Evolutionary conservation across 176 grass and related monocot genomes (phyloP).

Genomic region (Alopecurus myosuroides): DNA sequence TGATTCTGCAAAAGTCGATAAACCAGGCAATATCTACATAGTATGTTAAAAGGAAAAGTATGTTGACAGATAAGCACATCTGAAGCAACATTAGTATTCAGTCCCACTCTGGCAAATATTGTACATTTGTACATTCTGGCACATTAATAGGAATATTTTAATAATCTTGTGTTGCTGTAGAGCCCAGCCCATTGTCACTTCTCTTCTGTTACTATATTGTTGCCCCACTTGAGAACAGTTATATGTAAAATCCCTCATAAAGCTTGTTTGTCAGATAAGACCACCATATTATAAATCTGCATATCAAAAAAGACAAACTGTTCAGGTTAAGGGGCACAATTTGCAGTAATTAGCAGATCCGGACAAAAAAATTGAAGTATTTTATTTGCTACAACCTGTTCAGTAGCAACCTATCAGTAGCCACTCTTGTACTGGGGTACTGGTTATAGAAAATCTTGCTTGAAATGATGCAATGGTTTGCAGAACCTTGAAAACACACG

Average conservation of each 20-base stretch:
- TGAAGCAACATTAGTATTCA: not conserved
- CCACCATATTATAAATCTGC: not conserved
- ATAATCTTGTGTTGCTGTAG: not conserved
- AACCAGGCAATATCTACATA: not conserved
- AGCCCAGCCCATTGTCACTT: not conserved
- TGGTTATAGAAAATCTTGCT: not conserved
- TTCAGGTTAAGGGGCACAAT: not conserved
- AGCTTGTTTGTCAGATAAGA: slow-evolving; percentile 1
- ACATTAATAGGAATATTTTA: not conserved
- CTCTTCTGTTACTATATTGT: not conserved
- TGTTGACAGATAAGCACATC: not conserved
- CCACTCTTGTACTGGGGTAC: not conserved
- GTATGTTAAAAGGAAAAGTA: not conserved
- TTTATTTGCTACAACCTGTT: not conserved
- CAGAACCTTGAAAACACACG: not conserved
- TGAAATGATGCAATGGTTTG: not conserved
- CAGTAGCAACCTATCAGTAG: not conserved
- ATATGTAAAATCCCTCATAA: not conserved
- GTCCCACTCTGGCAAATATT: not conserved
- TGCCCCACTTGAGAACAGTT: not conserved
- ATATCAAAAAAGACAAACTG: not conserved
- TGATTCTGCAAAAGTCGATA: not conserved
- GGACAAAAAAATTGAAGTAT: not conserved
- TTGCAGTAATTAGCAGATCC: not conserved
- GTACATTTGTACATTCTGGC: not conserved